Evolutionary conservation across 495 filamentous ascomycete genomes (phyloP), one percentile per base, ranked within the genome.

Genomic region (Annulohypoxylon stygium): DNA sequence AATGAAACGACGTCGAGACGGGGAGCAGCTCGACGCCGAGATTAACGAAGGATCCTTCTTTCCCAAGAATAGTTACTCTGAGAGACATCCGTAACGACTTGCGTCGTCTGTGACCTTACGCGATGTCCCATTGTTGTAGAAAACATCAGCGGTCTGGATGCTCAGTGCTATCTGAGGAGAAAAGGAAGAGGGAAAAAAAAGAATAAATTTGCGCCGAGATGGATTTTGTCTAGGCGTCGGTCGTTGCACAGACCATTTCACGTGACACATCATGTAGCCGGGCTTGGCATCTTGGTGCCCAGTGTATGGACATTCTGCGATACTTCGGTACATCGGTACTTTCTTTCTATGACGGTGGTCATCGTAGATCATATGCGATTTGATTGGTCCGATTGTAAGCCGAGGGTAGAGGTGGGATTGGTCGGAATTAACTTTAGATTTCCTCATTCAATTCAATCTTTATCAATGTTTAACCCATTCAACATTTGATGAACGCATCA

Each of bases 11-110:
- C 71, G 77, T 79, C 80, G 83, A 86, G 83, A 87, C 80, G 68
- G 85, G 30, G 69, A 82, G 64, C 75, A 75, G 77, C 80, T 81
- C 81, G 83, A 79, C 79, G 79, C 77, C 81, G 86, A 83, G 86
- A 88, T 88, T 88, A 88, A 88, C 85, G 86, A 88, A 81, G 84
- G 86, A 88, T 86, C 85, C 75, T 72, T 82, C 75, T 69, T 75
- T 74, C 80, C 80, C 79, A 77, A 76, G 80, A 81, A 81, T 82
- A 69, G 71, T 83, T 82, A 50, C 77, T 86, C 84, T 84, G 76
- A 76, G 77, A 78, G 78, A 7, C 79, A 76, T 72, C 78, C 81
- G 66, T 70, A 70, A 76, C 78, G 71, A 79, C 81, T 82, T 80
- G 85, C 79, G 79, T 71, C 74, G 75, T 65, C 62, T 45, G 53